These are phyloP conservation scores for Ceraceosorus bombacis DNA, from an alignment of 1,284 basidiomycete species.

Conservation along the genomic window DNA sequence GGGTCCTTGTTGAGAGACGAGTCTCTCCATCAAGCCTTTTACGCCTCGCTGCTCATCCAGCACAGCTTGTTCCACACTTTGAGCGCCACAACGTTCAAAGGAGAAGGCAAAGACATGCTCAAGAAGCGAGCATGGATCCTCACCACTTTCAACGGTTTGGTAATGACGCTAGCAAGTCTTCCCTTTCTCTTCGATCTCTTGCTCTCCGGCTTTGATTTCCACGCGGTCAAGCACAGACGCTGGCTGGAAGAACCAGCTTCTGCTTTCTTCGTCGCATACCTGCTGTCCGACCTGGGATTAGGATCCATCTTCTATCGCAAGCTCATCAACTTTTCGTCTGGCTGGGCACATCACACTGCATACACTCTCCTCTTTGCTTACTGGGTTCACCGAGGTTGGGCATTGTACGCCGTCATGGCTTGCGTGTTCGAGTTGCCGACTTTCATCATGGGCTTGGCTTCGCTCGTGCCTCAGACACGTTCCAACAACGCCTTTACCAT, in stretches of 20 bases:
- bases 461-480: constrained; percentile 34
- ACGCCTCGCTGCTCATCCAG: constrained; percentile 31
- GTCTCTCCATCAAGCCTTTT: constrained; percentile 11
- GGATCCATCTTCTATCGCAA: constrained; percentile 44
- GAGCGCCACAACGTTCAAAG: constrained; percentile 26
- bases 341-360: constrained; percentile 44
- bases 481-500: constrained; percentile 45
- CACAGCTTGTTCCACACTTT: constrained; percentile 37
- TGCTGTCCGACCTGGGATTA: constrained; percentile 37
- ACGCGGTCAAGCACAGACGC: constrained; percentile 23
- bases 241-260: constrained; percentile 31
- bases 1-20: too few species aligned
- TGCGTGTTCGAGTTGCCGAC: constrained; percentile 45
- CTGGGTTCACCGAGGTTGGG: constrained; percentile 40
- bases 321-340: constrained; percentile 41
- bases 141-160: constrained; percentile 39
- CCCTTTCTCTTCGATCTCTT: constrained; percentile 40
- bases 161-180: constrained; percentile 34
- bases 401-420: constrained; percentile 30
- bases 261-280: constrained; percentile 44
- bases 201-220: constrained; percentile 31
- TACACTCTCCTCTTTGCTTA: constrained; percentile 37
- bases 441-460: constrained; percentile 43
- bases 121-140: constrained; percentile 47
- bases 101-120: constrained; percentile 27